Conservation (phyloP, 306 rosid species). For the Cajanus cajan region DNA sequence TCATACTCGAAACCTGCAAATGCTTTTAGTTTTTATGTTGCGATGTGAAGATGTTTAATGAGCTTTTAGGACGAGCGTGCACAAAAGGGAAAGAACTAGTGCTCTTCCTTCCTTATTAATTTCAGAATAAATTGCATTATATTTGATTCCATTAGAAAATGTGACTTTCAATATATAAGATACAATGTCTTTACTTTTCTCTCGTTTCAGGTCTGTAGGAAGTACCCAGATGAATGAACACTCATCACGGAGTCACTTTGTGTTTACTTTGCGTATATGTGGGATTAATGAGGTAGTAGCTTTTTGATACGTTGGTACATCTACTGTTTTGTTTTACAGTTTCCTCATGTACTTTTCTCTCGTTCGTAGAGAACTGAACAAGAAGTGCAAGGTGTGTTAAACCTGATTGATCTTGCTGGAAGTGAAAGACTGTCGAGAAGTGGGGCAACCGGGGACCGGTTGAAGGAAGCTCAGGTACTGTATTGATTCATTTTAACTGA, state of each 20-base stretch:
- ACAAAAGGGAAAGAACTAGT: neutral
- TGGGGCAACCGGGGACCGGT: constrained; percentile 90
- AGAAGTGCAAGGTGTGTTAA: constrained; percentile 91
- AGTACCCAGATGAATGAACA: constrained; percentile 95
- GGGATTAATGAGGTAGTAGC: constrained; percentile 77
- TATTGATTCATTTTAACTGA: constrained; percentile 16
- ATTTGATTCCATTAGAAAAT: neutral
- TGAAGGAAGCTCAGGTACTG: constrained; percentile 93
- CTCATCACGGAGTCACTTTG: constrained; percentile 92
- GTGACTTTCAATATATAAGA: neutral
- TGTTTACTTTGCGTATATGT: constrained; percentile 80
- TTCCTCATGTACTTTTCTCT: constrained; percentile 15
- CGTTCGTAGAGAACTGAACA: constrained; percentile 71
- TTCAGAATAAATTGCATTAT: neutral
- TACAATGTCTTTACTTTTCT: neutral
- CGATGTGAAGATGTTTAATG: neutral
- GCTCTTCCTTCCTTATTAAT: neutral
- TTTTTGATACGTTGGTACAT: neutral
- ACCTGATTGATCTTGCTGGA: constrained; percentile 93
- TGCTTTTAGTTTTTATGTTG: neutral
- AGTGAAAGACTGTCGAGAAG: constrained; percentile 91
- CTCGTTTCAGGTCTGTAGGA: constrained; percentile 77
- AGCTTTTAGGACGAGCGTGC: neutral
- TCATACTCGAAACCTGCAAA: neutral
- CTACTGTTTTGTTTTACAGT: neutral